A percentile compares a stretch with the other conserved stretches of the same genome.
phyloP scores from a whole-genome alignment of 192 early-diverging fungal species.

The Phycomyces nitens region DNA sequence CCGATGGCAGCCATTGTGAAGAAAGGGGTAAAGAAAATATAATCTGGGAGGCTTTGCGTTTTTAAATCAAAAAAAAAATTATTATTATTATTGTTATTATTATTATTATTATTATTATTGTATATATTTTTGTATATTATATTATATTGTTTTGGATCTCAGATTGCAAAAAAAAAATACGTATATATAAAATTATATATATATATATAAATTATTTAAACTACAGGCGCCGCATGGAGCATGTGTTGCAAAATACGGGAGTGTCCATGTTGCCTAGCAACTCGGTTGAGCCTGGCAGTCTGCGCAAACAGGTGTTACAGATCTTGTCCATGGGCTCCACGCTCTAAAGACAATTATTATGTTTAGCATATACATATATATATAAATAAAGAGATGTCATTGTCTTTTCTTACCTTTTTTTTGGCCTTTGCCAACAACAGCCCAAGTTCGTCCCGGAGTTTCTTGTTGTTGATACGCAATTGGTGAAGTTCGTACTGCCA shows the following conservation, averaged over 20 bases:
- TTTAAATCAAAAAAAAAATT: too few relatives aligned
- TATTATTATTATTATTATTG: too few relatives aligned
- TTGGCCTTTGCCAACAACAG: not conserved
- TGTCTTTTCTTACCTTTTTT: constrained; percentile 1
- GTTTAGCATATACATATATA: too few relatives aligned
- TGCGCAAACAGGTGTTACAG: constrained; percentile 14
- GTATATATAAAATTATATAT: not conserved
- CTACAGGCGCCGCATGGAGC: not conserved
- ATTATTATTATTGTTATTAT: too few relatives aligned
- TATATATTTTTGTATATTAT: too few relatives aligned
- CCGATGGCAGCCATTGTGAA: constrained; percentile 23
- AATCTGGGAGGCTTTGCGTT: too few relatives aligned
- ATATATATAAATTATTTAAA: not conserved
- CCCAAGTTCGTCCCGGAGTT: constrained; percentile 53
- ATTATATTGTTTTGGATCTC: too few relatives aligned
- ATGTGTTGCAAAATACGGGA: not conserved
- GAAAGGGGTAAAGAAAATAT: constrained; percentile 13
- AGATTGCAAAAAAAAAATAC: not conserved
- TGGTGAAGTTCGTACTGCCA: constrained; percentile 37
- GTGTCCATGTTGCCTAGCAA: not conserved
- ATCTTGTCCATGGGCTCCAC: not conserved
- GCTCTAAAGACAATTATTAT: not conserved
- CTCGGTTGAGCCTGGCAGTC: constrained; percentile 14
- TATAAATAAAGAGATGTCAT: not conserved
- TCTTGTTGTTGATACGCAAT: constrained; percentile 53